Percentiles rank a stretch among this genome's conserved stretches.
Conservation (phyloP, 257 asterid species). For the Jacaranda copaia region DNA sequence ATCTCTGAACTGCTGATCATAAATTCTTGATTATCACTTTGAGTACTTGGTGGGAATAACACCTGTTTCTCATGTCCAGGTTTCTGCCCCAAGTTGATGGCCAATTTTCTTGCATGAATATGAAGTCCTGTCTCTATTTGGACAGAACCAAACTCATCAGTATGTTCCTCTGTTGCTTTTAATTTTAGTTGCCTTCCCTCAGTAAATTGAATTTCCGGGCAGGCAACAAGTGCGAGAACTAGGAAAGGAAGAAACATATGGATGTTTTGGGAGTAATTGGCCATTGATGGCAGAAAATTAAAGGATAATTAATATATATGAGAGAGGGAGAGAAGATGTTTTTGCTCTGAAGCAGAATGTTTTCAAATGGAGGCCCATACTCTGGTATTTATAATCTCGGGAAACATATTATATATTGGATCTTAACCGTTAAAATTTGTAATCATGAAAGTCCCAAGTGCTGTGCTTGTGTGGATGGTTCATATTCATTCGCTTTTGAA, state of each 20-base stretch:
- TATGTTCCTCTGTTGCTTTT: slow-evolving; percentile 16
- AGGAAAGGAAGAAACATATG: slow-evolving; percentile 38
- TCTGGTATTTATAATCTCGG: slow-evolving; percentile 41
- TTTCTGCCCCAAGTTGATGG: no score
- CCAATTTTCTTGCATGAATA: slow-evolving; percentile 16
- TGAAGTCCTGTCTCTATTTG: slow-evolving; percentile 11
- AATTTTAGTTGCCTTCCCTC: slow-evolving; percentile 54
- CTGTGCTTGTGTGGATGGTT: slow-evolving; percentile 23
- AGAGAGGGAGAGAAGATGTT: neutral
- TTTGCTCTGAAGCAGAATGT: slow-evolving; percentile 29
- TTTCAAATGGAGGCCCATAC: slow-evolving; percentile 9
- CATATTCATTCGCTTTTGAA: slow-evolving; percentile 25
- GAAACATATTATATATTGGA: no score
- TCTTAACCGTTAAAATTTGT: no score
- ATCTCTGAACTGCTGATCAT: slow-evolving; percentile 19
- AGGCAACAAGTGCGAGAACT: slow-evolving; percentile 37
- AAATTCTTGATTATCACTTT: no score
- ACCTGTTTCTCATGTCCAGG: no score
- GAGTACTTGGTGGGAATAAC: no score
- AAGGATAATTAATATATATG: neutral
- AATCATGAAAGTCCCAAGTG: no score
- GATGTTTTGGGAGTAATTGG: slow-evolving; percentile 23
- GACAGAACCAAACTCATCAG: neutral
- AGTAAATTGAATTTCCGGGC: slow-evolving; percentile 32
- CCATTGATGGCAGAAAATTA: slow-evolving; percentile 40